Evolutionary conservation across 2,329 filamentous ascomycete species (phyloP).

Genomic region (Leptographium radiaticola): DNA sequence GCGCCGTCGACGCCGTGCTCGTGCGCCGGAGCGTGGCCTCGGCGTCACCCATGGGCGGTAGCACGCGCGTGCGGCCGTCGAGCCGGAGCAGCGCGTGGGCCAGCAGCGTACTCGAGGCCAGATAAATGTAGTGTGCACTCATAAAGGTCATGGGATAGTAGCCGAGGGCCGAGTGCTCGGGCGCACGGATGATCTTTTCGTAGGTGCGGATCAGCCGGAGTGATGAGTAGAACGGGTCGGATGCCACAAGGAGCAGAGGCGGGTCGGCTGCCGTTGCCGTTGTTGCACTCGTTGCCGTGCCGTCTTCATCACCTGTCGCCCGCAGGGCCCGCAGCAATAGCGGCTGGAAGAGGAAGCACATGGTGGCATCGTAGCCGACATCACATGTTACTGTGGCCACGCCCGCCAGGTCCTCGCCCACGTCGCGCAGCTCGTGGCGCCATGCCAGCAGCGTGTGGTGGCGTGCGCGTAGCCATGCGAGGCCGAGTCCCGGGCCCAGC

Average conservation of each 20-base stretch:
- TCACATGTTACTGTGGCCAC: conserved; percentile 19
- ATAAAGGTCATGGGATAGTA: conserved; percentile 19
- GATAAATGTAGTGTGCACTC: conserved; percentile 19
- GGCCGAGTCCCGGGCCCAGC: neutral
- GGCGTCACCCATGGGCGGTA: conserved; percentile 10
- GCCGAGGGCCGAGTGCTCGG: conserved; percentile 15
- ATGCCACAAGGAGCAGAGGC: conserved; percentile 10
- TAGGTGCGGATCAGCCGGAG: conserved; percentile 17
- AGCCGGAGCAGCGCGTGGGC: conserved; percentile 17
- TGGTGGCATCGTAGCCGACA: conserved; percentile 19
- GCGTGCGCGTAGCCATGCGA: conserved; percentile 8
- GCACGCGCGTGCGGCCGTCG: conserved; percentile 13
- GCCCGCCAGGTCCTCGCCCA: conserved; percentile 7
- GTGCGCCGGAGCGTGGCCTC: neutral
- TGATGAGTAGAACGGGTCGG: conserved; percentile 18
- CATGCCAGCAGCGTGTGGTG: conserved; percentile 8
- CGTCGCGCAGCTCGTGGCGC: conserved; percentile 7
- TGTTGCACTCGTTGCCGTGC: neutral
- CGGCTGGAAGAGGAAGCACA: conserved; percentile 20
- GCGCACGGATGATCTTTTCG: conserved; percentile 17
- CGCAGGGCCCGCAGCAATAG: conserved; percentile 11
- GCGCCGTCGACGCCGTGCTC: neutral
- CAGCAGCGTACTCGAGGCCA: conserved; percentile 18
- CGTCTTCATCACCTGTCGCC: neutral
- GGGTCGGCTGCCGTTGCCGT: neutral